Conservation (phyloP, 306 rosid genomes). For the Canavalia gladiata region DNA sequence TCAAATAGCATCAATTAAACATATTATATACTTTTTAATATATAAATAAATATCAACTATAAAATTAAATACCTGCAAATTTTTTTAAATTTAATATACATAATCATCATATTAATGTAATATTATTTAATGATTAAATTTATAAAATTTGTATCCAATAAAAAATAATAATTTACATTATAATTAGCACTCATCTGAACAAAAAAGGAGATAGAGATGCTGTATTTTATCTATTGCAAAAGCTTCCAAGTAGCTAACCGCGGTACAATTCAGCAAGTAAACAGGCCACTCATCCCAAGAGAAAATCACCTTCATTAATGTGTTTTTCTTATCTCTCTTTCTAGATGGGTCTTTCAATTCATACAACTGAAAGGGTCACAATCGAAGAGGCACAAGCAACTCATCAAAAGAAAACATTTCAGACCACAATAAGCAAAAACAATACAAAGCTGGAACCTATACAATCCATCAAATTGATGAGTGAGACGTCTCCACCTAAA, state of each 20-base stretch:
- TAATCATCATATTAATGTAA: too few relatives aligned
- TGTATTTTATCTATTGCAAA: conserved; percentile 24
- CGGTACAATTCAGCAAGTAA: conserved; percentile 32
- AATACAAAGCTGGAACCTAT: conserved; percentile 62
- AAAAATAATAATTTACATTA: not conserved
- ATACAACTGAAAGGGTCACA: conserved; percentile 48
- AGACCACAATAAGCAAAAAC: conserved; percentile 45
- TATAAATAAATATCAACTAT: too few relatives aligned
- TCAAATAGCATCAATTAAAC: too few relatives aligned
- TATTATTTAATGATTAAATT: too few relatives aligned
- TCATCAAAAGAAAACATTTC: conserved; percentile 53
- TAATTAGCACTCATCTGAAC: not conserved
- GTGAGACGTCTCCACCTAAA: conserved; percentile 42
- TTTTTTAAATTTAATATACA: too few relatives aligned
- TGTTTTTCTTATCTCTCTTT: conserved; percentile 2
- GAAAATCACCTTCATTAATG: conserved; percentile 8
- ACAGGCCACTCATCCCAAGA: not conserved
- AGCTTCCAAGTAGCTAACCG: conserved; percentile 8
- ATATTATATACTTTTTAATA: too few relatives aligned
- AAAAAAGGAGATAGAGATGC: not conserved
- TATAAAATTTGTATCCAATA: too few relatives aligned
- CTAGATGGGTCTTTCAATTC: conserved; percentile 17
- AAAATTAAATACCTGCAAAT: too few relatives aligned
- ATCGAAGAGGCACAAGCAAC: conserved; percentile 49
- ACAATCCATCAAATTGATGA: conserved; percentile 52